Percentiles rank a stretch among this genome's conserved stretches.
phyloP scores from a whole-genome alignment of 2,329 filamentous ascomycete species.

The Neocucurbitaria cava region DNA sequence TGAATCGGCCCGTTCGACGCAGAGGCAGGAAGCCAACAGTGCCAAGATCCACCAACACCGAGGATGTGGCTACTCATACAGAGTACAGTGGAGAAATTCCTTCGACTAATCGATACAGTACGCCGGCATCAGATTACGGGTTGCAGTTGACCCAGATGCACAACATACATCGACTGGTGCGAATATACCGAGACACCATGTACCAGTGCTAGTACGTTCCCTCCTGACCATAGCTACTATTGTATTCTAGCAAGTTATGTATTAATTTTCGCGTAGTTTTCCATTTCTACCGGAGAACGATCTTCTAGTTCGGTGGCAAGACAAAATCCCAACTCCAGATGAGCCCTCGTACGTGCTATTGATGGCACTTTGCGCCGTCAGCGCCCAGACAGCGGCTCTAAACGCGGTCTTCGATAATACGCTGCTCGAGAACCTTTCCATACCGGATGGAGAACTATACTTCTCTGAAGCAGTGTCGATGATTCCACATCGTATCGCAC shows the following conservation, averaged over 20 bases:
- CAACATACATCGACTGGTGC: background rate
- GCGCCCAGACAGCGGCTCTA: background rate
- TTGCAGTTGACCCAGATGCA: background rate
- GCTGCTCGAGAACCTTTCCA: background rate
- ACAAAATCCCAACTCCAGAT: background rate
- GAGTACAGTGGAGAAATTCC: background rate
- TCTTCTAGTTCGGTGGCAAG: background rate
- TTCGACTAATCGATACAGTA: background rate
- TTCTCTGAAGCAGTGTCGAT: background rate
- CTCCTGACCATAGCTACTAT: background rate
- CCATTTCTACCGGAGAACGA: background rate
- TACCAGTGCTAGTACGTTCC: background rate
- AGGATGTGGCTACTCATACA: background rate
- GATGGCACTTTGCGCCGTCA: conserved; percentile 1
- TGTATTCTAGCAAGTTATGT: too few species aligned
- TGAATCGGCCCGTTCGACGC: background rate
- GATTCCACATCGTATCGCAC: background rate
- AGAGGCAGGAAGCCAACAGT: background rate
- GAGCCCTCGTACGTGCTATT: background rate
- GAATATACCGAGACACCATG: conserved; percentile 1
- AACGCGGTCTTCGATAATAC: background rate
- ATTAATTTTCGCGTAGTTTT: background rate
- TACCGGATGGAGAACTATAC: background rate
- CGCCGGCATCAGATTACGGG: background rate
- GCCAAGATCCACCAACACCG: too few species aligned